Percentiles rank a stretch among this genome's conserved stretches.
These are phyloP conservation scores for Meira nashicola DNA, from an alignment of 1,284 basidiomycete species.

Conservation along the genomic window DNA sequence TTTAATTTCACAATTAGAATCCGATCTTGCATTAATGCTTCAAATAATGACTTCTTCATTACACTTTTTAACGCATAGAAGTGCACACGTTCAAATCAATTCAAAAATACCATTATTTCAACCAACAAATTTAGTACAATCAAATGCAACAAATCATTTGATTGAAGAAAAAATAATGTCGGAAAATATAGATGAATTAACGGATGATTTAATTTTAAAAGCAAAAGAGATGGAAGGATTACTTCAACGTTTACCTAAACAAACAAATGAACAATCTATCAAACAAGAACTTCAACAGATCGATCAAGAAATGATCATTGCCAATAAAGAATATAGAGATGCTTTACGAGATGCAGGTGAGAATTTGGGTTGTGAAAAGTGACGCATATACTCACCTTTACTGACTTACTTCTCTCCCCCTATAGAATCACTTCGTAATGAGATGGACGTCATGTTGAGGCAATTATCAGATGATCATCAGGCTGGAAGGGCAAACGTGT, in stretches of 20 bases:
- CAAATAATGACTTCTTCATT: constrained; percentile 6
- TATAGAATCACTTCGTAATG: not conserved
- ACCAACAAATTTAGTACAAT: not conserved
- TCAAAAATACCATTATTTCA: not conserved
- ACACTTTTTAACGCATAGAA: constrained; percentile 1
- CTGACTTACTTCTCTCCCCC: not conserved
- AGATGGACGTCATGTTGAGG: not conserved
- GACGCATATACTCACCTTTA: not conserved
- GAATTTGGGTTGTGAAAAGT: not conserved
- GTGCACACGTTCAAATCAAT: constrained; percentile 4
- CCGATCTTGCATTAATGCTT: constrained; percentile 4
- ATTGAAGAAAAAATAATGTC: constrained; percentile 12
- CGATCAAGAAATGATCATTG: not conserved
- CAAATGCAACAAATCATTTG: not conserved
- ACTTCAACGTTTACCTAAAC: constrained; percentile 9
- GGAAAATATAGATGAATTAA: constrained; percentile 15
- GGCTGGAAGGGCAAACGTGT: constrained; percentile 1
- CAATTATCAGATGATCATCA: constrained; percentile 5
- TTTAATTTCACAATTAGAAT: constrained; percentile 3
- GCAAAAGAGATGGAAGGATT: constrained; percentile 14
- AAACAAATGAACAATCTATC: not conserved
- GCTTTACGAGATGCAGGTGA: constrained; percentile 6
- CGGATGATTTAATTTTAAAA: constrained; percentile 14
- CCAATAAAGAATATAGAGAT: constrained; percentile 8
- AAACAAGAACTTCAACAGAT: not conserved